A percentile compares a stretch with the other conserved stretches of the same genome.
These are phyloP conservation scores for Diaporthe citri DNA, from an alignment of 2,329 filamentous ascomycete genomes.

Conservation along the genomic window DNA sequence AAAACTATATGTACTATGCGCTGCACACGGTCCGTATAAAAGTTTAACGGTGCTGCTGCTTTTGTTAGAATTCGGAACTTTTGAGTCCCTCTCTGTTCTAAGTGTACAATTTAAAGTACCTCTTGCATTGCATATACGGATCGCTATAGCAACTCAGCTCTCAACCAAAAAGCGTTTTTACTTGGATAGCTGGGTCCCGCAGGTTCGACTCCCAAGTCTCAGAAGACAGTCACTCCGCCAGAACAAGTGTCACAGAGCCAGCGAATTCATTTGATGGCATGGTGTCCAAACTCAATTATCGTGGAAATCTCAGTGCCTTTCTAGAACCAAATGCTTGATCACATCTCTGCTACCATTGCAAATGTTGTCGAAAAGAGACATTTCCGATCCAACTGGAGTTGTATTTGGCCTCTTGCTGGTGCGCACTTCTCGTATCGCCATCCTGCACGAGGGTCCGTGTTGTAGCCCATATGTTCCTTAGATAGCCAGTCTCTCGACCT, in stretches of 20 bases:
- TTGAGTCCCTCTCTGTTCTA: neutral
- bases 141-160: neutral
- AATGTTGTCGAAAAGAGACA: neutral
- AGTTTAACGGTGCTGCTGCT: no score
- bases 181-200: neutral
- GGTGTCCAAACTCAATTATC: neutral
- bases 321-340: conserved; percentile 3
- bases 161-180: neutral
- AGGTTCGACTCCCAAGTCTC: neutral
- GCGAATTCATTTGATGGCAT: no score
- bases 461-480: conserved; percentile 59
- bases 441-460: no score
- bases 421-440: neutral
- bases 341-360: conserved; percentile 2
- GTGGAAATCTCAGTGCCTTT: neutral
- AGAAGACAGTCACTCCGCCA: neutral
- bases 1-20: neutral
- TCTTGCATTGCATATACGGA: neutral
- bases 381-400: neutral
- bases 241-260: neutral
- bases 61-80: neutral
- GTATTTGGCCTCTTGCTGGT: neutral
- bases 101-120: neutral
- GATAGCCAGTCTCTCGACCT: conserved; percentile 96
- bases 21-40: neutral